Evolutionary conservation across 805 yeast species (phyloP), one percentile per base, ranked within the genome.

Genomic region (Blastobotrys chiropterorum): DNA sequence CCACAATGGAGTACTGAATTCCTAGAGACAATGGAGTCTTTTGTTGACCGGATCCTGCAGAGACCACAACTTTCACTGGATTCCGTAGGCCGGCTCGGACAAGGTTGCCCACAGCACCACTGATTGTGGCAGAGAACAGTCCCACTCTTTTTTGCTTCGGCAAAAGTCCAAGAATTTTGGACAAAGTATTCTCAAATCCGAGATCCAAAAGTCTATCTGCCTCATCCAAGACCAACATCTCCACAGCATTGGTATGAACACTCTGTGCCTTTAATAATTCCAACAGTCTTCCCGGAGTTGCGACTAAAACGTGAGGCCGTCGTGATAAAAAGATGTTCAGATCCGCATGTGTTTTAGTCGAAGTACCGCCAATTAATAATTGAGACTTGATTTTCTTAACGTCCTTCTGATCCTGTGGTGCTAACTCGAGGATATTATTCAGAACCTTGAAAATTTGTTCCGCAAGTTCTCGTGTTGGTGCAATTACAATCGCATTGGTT

Each of bases 141-240:
- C 98, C 99, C 0, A 95, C 89, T 62, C 99, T 77, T 62, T 96
- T 81, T 69, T 92, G 99, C 59, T 87, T 85, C 0, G 99, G 99
- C 26, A 94, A 70, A 44, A 76, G 65, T 34, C 79, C 74, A 40
- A 92, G 71, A 26, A 92, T 87, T 30, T 76, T 72, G 43, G 82
- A 80, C 43, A 87, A 80, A 44, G 89, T 90, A 42, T 72, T 73
- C 22, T 78, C 79, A 64, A 90, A 89, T 40, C 90, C 85, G 22
- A 82, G 66, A 64, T 90, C 98, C 34, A 92, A 72, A 38, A 92
- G 73, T 59, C 89, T 80, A 62, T 94, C 99, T 4, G 98, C 98
- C 69, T 94, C 98, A 67, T 94, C 99, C 41, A 94, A 66, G 3
- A 94, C 82, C 11, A 87, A 75, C 39, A 86, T 77, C 58, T 88